Percentiles rank a stretch among this genome's conserved stretches.
These are phyloP conservation scores for Penicillium digitatum DNA, from an alignment of 2,329 filamentous ascomycete species.

Conservation along the genomic window DNA sequence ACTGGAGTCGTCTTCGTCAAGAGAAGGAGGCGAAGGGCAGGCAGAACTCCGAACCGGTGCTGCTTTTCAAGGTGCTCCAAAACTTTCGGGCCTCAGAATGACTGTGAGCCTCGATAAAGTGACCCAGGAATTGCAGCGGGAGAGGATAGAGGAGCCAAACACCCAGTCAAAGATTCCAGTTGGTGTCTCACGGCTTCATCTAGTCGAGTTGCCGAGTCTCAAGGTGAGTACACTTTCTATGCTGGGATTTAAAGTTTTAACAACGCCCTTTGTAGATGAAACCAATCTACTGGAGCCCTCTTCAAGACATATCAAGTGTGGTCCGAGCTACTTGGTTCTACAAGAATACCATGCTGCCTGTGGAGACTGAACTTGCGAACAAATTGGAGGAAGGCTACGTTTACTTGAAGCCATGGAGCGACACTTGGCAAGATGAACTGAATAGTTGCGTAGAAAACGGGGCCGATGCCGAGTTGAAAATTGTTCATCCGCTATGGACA, in stretches of 20 bases:
- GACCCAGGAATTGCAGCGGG: constrained; percentile 13
- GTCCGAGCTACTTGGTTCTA: constrained; percentile 95
- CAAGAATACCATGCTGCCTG: constrained; percentile 85
- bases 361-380: constrained; percentile 82
- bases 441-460: constrained; percentile 87
- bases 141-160: constrained; percentile 28
- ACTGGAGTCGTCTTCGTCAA: constrained; percentile 26
- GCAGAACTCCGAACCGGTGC: constrained; percentile 17
- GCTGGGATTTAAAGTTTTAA: neutral
- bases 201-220: constrained; percentile 75
- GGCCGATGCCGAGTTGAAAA: constrained; percentile 83
- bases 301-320: constrained; percentile 82
- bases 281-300: constrained; percentile 94
- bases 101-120: constrained; percentile 24
- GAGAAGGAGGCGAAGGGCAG: constrained; percentile 21
- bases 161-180: constrained; percentile 65
- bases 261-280: constrained; percentile 62
- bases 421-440: constrained; percentile 89
- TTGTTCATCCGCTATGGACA: constrained; percentile 79
- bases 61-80: constrained; percentile 17
- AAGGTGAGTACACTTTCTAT: constrained; percentile 30
- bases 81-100: constrained; percentile 28
- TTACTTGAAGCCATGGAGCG: constrained; percentile 80
- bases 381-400: constrained; percentile 87
- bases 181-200: constrained; percentile 82